These are phyloP conservation scores for Conringia planisiliqua DNA, from an alignment of 345 rosid genomes.

Conservation along the genomic window DNA sequence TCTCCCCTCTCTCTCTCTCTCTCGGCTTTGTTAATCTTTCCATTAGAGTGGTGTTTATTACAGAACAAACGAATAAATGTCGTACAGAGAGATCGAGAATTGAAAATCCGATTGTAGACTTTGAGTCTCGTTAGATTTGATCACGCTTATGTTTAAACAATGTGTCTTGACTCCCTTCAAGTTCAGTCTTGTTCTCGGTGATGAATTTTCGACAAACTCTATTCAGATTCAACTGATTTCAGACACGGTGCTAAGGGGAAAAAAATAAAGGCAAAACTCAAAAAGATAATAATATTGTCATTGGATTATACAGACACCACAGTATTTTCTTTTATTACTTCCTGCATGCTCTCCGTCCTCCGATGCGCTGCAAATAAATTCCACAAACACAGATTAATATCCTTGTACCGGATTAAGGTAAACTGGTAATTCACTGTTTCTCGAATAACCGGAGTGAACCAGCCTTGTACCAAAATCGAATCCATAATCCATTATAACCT, in stretches of 20 bases:
- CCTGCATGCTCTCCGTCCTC: conserved; percentile 68
- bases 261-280: neutral
- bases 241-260: neutral
- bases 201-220: neutral
- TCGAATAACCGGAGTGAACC: neutral
- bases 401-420: neutral
- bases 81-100: neutral
- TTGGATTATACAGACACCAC: conserved; percentile 65
- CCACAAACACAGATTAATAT: neutral
- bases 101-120: neutral
- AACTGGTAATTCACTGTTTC: neutral
- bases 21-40: too few relatives aligned
- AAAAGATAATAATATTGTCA: conserved; percentile 23
- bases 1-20: neutral
- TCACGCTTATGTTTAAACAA: neutral
- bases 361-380: conserved; percentile 36
- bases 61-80: neutral
- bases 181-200: neutral
- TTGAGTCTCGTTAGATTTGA: neutral
- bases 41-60: neutral
- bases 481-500: neutral
- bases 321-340: conserved; percentile 31
- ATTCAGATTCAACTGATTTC: neutral
- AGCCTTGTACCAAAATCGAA: neutral
- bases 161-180: neutral